These are phyloP conservation scores for Monosporascus ibericus DNA, from an alignment of 2,329 filamentous ascomycete genomes.

Conservation along the genomic window DNA sequence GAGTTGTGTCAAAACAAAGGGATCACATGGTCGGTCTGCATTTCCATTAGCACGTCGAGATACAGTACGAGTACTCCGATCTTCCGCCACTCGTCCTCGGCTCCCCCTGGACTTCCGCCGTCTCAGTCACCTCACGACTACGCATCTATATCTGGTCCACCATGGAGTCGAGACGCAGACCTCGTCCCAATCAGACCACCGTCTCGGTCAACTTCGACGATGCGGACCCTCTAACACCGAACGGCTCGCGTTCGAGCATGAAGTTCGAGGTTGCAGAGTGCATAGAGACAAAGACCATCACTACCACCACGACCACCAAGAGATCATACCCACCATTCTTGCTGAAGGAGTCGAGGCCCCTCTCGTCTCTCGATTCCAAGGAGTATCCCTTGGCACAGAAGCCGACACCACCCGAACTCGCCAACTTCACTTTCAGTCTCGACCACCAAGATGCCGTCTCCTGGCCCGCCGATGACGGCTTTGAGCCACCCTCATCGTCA, in stretches of 20 bases:
- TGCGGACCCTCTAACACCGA: constrained; percentile 28
- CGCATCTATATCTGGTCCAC: constrained; percentile 6
- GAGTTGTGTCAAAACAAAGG: too few relatives aligned
- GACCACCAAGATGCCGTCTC: constrained; percentile 51
- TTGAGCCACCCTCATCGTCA: constrained; percentile 10
- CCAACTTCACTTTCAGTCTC: constrained; percentile 67
- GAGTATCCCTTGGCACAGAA: constrained; percentile 83
- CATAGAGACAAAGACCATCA: constrained; percentile 67
- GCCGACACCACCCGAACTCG: constrained; percentile 73
- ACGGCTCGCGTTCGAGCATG: constrained; percentile 27
- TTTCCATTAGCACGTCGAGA: too few relatives aligned
- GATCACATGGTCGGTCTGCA: too few relatives aligned
- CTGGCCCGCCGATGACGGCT: constrained; percentile 23
- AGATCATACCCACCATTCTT: constrained; percentile 78
- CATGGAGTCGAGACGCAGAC: constrained; percentile 19
- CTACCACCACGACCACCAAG: constrained; percentile 87
- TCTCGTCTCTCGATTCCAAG: constrained; percentile 73
- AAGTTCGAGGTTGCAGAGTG: constrained; percentile 58
- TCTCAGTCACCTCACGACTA: too few relatives aligned
- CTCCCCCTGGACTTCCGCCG: too few relatives aligned
- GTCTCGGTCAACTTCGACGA: constrained; percentile 44
- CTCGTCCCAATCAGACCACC: constrained; percentile 35
- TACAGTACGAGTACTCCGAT: neutral
- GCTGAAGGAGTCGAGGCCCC: constrained; percentile 64
- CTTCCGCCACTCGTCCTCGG: neutral